Conservation (phyloP, 306 rosid species). For the Prunus mira region DNA sequence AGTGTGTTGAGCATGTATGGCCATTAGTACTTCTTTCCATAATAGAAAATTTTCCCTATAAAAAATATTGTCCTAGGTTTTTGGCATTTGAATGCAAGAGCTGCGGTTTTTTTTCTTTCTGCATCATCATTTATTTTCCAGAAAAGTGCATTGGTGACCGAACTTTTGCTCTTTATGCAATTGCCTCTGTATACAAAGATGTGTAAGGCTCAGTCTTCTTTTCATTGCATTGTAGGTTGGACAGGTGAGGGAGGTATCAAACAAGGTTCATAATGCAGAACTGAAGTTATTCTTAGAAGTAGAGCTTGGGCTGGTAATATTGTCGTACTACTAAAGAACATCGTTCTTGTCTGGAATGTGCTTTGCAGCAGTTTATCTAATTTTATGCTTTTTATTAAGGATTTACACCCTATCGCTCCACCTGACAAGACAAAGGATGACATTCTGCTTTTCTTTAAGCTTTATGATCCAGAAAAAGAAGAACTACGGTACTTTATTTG, state of each 20-base stretch:
- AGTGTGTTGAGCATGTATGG: not conserved
- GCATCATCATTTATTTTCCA: not conserved
- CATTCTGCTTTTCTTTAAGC: slow-evolving; percentile 79
- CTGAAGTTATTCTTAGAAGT: slow-evolving; percentile 76
- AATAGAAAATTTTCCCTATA: not conserved
- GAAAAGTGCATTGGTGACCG: not conserved
- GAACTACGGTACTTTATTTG: slow-evolving; percentile 59
- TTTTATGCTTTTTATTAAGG: slow-evolving; percentile 44
- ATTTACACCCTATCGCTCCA: slow-evolving; percentile 55
- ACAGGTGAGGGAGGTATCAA: slow-evolving; percentile 68
- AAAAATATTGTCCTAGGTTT: not conserved
- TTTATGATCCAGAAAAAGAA: slow-evolving; percentile 80
- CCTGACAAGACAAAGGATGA: slow-evolving; percentile 78
- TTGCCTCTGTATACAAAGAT: not conserved
- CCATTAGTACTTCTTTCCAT: not conserved
- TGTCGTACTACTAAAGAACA: slow-evolving; percentile 10
- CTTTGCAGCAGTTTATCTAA: slow-evolving; percentile 8
- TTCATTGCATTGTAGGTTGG: slow-evolving; percentile 55
- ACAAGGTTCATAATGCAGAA: slow-evolving; percentile 69
- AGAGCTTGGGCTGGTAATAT: slow-evolving; percentile 63
- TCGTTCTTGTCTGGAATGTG: not conserved
- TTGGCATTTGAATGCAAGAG: not conserved
- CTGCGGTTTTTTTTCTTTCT: not conserved
- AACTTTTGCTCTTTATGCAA: not conserved
- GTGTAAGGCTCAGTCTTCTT: not conserved